Conservation (phyloP, 352 stramenopile genomes). For the Globisporangium cederbergense region DNA sequence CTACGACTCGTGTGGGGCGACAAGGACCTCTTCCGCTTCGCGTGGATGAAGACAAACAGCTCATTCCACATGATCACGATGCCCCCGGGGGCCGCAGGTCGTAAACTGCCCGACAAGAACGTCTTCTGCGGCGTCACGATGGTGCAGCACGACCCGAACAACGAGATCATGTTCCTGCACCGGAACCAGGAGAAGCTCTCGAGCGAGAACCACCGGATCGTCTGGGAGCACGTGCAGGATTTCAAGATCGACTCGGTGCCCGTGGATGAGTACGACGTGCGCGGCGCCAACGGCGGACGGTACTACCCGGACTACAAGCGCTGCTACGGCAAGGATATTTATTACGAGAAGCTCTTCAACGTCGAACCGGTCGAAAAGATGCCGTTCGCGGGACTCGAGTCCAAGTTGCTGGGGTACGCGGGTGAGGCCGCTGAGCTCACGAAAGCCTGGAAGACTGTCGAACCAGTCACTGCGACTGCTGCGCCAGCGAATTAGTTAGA, state of each 20-base stretch:
- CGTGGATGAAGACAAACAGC: constrained; percentile 66
- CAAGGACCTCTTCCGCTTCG: constrained; percentile 79
- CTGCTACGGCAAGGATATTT: constrained; percentile 65
- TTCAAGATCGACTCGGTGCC: constrained; percentile 33
- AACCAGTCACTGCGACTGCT: not conserved
- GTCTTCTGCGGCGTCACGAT: constrained; percentile 76
- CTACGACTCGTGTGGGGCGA: constrained; percentile 66
- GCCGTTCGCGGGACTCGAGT: constrained; percentile 44
- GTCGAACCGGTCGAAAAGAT: constrained; percentile 35
- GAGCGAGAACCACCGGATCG: constrained; percentile 29
- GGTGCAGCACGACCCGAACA: constrained; percentile 57
- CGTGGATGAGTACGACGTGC: constrained; percentile 49
- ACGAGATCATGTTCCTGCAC: constrained; percentile 53
- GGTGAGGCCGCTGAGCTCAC: constrained; percentile 32
- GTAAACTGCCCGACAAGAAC: constrained; percentile 37
- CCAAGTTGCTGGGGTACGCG: constrained; percentile 37
- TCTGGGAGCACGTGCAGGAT: constrained; percentile 52
- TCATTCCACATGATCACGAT: constrained; percentile 57
- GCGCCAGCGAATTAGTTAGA: constrained; percentile 4
- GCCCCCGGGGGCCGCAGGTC: constrained; percentile 42
- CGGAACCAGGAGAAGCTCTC: constrained; percentile 71
- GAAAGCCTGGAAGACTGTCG: not conserved
- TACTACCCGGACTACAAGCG: constrained; percentile 56
- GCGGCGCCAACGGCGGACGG: constrained; percentile 50
- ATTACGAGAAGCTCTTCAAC: constrained; percentile 57